Base-by-base conservation (phyloP, 169 alveolate genomes). In the Plasmodium chabaudi region DNA sequence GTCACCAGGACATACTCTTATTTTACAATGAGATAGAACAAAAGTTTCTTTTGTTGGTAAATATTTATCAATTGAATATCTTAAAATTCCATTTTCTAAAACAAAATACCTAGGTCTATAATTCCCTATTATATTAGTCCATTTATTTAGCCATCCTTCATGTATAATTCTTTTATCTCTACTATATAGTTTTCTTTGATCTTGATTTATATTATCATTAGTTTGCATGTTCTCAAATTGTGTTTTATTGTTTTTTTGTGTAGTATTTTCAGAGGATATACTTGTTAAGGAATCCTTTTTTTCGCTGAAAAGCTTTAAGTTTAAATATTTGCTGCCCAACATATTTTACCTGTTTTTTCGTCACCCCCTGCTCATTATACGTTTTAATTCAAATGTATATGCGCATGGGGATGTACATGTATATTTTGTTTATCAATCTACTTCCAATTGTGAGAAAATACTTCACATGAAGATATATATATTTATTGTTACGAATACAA, bases 81-180 rank as follows among this genome's bases (percentile, higher is more conserved):
- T 86, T 61, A 94, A 75, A 55, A 92, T 90, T 10, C 96, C 97
- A 65, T 94, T 94, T 73, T 94, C 95, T 55, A 95, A 91, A 74
- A 91, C 93, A 68, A 95, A 95, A 75, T 95, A 95, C 82, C 97
- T 79, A 13, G 96, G 97, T 46, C 96, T 87, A 96, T 97, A 95
- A 64, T 95, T 94, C 6, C 96, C 96, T 21, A 95, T 93, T 67
- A 95, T 92, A 60, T 95, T 95, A 5, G 97, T 95, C 97, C 97
- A 95, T 64, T 95, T 95, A 67, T 94, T 91, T 47, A 95, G 71
- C 97, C 97, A 95, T 55, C 97, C 97, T 69, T 95, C 97, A 59
- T 94, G 95, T 65, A 72, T 92, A 68, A 79, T 94, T 71, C 67
- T 77, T 86, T 79, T 94, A 86, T 87, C 89, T 86, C 88, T 60